Evolutionary conservation across 139 green algal genomes (phyloP).

Genomic region (Haematococcus lacustris): DNA sequence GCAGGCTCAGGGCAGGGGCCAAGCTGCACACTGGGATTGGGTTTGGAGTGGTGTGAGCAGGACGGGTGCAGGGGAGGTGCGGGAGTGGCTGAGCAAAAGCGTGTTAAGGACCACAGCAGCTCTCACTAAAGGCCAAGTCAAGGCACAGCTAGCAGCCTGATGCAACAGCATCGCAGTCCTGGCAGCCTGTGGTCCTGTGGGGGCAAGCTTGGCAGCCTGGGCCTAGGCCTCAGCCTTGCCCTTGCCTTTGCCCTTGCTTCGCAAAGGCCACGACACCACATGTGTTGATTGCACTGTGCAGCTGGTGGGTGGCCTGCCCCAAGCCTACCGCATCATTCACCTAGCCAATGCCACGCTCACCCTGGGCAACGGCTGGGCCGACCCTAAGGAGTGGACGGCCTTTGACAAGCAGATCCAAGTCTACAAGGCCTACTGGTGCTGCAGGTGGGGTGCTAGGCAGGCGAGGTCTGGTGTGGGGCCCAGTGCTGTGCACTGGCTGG

Average conservation of each 20-base stretch:
- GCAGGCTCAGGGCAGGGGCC: background rate
- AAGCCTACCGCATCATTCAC: slow-evolving; percentile 5
- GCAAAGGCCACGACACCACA: background rate
- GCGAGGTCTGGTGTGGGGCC: background rate
- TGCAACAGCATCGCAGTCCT: too few species aligned
- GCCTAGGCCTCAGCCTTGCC: too few species aligned
- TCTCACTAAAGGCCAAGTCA: background rate
- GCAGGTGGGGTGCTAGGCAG: slow-evolving; percentile 2
- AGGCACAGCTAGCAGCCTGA: background rate
- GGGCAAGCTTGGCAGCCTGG: too few species aligned
- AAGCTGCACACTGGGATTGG: background rate
- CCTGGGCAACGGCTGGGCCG: background rate
- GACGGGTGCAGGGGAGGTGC: background rate
- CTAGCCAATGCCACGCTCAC: slow-evolving; percentile 2
- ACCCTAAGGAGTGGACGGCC: background rate
- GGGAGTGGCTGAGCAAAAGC: background rate
- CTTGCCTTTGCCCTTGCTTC: too few species aligned
- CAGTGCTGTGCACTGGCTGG: background rate
- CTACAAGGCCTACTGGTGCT: slow-evolving; percentile 10
- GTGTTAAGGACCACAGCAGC: background rate
- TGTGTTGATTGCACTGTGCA: background rate
- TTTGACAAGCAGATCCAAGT: slow-evolving; percentile 6
- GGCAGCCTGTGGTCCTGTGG: too few species aligned
- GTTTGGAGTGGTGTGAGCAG: background rate
- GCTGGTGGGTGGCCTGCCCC: background rate